Evolutionary conservation across 2,329 filamentous ascomycete species (phyloP).

Genomic region (Apiospora malaysiana): DNA sequence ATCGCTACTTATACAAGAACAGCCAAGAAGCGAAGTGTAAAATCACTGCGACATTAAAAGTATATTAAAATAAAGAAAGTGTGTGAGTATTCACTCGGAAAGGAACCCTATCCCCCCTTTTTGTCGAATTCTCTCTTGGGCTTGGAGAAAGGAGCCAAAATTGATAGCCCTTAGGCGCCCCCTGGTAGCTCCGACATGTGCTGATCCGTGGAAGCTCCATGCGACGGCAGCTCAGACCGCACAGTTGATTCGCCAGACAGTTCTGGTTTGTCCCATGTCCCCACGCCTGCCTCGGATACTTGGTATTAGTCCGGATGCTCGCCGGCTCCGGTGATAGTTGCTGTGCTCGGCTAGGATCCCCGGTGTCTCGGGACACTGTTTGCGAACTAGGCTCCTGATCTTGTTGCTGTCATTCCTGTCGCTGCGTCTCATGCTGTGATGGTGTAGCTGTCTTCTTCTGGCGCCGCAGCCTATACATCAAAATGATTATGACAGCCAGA

Average conservation of each 20-base stretch:
- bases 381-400: neutral
- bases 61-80: no score
- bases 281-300: neutral
- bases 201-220: neutral
- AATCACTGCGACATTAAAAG: neutral
- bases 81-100: neutral
- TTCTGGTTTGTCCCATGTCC: neutral
- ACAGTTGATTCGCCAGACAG: neutral
- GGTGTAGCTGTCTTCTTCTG: conserved; percentile 20
- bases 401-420: conserved; percentile 5
- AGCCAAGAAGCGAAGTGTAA: neutral
- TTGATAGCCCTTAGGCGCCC: neutral
- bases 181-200: neutral
- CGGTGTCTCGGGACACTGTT: neutral
- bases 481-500: conserved; percentile 26
- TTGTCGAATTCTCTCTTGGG: neutral
- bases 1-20: no score
- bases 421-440: neutral
- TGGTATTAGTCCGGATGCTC: neutral
- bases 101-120: neutral
- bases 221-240: conserved; percentile 4
- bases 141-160: no score
- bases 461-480: conserved; percentile 28
- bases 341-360: neutral
- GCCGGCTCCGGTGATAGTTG: neutral